Conservation (phyloP, 306 rosid genomes). For the Datisca glomerata region DNA sequence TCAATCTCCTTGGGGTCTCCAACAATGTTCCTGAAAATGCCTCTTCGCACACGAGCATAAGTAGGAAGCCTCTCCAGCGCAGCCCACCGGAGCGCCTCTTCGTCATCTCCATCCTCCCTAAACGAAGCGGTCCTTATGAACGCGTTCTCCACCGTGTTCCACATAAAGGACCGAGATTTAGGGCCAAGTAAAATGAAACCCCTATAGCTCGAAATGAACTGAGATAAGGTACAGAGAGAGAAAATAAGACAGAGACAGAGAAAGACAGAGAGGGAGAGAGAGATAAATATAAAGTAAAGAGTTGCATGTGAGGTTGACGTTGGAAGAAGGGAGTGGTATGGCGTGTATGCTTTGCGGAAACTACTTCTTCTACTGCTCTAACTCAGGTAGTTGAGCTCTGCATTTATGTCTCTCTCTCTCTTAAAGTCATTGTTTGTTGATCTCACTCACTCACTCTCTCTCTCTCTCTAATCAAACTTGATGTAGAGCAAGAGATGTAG, state of each 20-base stretch:
- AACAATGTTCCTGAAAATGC: constrained; percentile 52
- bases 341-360: not conserved
- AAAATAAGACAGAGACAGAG: not conserved
- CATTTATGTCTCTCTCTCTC: constrained; percentile 37
- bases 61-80: constrained; percentile 90
- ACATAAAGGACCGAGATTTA: constrained; percentile 38
- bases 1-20: constrained; percentile 64
- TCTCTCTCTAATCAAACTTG: constrained; percentile 3
- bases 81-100: constrained; percentile 94
- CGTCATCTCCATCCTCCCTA: constrained; percentile 50
- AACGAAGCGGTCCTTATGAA: constrained; percentile 56
- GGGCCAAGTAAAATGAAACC: not conserved
- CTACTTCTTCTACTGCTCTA: constrained; percentile 15
- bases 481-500: constrained; percentile 8
- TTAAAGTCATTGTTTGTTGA: constrained; percentile 14
- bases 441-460: constrained; percentile 10
- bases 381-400: constrained; percentile 45
- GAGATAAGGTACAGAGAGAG: not conserved
- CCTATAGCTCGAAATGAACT: not conserved
- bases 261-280: not conserved
- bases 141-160: constrained; percentile 84
- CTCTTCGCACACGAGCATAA: constrained; percentile 60
- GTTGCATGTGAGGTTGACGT: constrained; percentile 3
- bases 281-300: constrained; percentile 5
- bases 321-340: no score